phyloP scores from a whole-genome alignment of 805 yeast genomes.

The Yamadazyma nakazawae region DNA sequence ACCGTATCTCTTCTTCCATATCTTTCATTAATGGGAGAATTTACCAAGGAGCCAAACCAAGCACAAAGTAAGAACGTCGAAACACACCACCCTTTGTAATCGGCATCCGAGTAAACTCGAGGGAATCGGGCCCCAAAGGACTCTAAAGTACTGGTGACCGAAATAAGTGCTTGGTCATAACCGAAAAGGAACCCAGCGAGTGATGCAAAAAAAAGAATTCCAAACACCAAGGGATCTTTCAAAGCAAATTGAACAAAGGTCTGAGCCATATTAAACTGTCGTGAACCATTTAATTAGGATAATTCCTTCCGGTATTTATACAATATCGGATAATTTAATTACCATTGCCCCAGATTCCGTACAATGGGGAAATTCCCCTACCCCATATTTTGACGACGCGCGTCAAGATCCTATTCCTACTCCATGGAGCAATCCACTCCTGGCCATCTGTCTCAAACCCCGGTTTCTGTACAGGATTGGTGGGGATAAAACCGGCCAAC shows the following conservation, averaged over 20 bases:
- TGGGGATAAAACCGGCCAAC: no score
- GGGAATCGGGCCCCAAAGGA: slow-evolving; percentile 42
- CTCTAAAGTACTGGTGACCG: slow-evolving; percentile 50
- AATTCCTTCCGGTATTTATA: no score
- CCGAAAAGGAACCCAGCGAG: slow-evolving; percentile 51
- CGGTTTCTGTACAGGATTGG: no score
- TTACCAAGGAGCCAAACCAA: slow-evolving; percentile 67
- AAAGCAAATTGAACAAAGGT: slow-evolving; percentile 3
- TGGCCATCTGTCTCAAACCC: no score
- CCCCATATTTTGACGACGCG: no score
- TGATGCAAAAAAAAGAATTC: slow-evolving; percentile 14
- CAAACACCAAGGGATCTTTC: slow-evolving; percentile 14
- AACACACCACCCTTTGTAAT: slow-evolving; percentile 19
- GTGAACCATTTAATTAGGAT: no score
- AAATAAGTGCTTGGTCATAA: slow-evolving; percentile 74
- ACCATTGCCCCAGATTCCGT: no score
- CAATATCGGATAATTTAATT: no score
- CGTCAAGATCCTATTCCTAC: no score
- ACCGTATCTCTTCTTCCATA: slow-evolving; percentile 67
- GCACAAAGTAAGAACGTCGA: slow-evolving; percentile 40
- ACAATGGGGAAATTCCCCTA: no score
- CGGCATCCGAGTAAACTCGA: slow-evolving; percentile 17
- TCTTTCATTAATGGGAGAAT: slow-evolving; percentile 57
- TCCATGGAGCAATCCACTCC: no score
- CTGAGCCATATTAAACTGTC: not conserved